Base-by-base conservation (phyloP, 305 asterid species). In the Solanum chacoense region DNA sequence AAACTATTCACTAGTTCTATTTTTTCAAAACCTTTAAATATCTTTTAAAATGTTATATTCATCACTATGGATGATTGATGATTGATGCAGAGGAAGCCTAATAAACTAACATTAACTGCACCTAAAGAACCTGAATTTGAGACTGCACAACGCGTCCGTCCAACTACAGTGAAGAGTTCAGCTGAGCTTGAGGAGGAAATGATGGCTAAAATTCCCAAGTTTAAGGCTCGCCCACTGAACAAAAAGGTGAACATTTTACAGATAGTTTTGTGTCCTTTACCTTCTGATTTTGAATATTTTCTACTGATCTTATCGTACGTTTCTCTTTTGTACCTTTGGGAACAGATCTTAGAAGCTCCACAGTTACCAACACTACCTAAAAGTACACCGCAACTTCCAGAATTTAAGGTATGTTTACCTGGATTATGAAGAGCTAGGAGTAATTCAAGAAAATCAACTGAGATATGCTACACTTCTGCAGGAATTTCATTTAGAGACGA, bases 401-500 rank as follows among this genome's bases (percentile, higher is more conserved):
- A 94, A 88, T 97, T 97, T 87, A 95, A 95, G 98, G 99, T 95
- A 93, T 31, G 6, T 26, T 83, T 35, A 83, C 29, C 37, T 22
- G 72, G 40, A 29, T 20, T 83, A 50, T 83, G 38, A 83, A 83
- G 40, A 83, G 40, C 28, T 83, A 18, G 32, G 29, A 29, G 40
- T 18, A 50, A 29, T 29, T 83, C 72, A 45, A 29, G 86, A 78
- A 76, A 34, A 45, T 63, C 84, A 87, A 83, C 37, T 76, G 63
- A 78, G 37, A 37, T 31, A 0, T 45, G 29, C 69, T 55, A 87
- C 50, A 37, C 24, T 88, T 92, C 87, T 71, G 89, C 95, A 97
- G 99, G 99, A 97, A 92, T 97, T 96, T 90, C 96, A 94, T 93
- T 93, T 96, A 89, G 96, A 94, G 89, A 97, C 99, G 35, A 97